Percentiles rank a stretch among this genome's conserved stretches.
Evolutionary conservation across 176 grass and related monocot genomes (phyloP).

Genomic region (Carex scoparia): DNA sequence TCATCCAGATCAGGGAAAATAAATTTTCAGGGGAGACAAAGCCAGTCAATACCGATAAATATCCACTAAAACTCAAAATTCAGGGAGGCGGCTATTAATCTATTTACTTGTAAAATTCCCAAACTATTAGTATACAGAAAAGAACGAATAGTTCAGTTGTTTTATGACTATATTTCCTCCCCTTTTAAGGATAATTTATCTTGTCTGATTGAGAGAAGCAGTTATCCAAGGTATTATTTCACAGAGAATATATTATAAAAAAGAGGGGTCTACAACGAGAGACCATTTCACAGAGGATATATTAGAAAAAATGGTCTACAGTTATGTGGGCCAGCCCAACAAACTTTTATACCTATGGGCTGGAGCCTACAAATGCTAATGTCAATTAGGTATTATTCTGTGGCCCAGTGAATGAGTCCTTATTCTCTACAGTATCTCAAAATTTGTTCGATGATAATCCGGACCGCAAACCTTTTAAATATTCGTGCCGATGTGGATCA

Average conservation of each 20-base stretch:
- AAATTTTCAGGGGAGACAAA: too few species aligned
- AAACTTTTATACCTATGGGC: background rate
- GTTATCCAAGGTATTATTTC: background rate
- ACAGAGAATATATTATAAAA: background rate
- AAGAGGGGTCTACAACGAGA: background rate
- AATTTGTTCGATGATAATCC: too few species aligned
- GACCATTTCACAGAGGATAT: background rate
- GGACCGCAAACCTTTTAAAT: too few species aligned
- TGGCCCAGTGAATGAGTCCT: background rate
- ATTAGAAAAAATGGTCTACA: background rate
- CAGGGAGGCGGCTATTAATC: too few species aligned
- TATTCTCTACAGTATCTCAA: too few species aligned
- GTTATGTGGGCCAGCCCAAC: background rate
- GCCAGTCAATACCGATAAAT: too few species aligned
- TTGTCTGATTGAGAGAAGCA: background rate
- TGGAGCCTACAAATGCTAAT: background rate
- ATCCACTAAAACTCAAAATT: too few species aligned
- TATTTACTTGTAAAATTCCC: too few species aligned
- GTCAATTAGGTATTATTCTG: background rate
- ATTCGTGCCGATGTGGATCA: too few species aligned
- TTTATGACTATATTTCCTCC: background rate
- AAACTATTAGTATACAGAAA: too few species aligned
- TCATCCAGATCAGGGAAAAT: too few species aligned
- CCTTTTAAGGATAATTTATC: background rate
- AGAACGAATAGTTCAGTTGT: background rate